A percentile compares a stretch with the other conserved stretches of the same genome.
Evolutionary conservation across 495 filamentous ascomycete genomes (phyloP).

Genomic region (Talaromyces adpressus): DNA sequence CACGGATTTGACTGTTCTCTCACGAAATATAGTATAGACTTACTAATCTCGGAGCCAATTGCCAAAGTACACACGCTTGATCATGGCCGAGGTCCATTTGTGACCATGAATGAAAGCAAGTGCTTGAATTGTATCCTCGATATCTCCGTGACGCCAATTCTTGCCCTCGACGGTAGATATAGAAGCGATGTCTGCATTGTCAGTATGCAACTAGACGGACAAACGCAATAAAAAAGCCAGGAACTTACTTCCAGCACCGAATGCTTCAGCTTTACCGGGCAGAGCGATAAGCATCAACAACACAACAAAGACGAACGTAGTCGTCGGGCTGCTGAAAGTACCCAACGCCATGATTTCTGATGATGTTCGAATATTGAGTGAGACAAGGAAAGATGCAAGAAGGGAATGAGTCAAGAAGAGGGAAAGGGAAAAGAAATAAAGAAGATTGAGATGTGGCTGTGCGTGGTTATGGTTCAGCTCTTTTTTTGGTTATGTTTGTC

Average conservation of each 20-base stretch:
- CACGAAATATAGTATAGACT: conserved; percentile 7
- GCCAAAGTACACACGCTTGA: conserved; percentile 90
- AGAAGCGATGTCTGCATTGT: conserved; percentile 63
- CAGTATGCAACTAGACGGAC: no score
- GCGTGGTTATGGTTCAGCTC: background rate
- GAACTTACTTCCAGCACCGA: conserved; percentile 73
- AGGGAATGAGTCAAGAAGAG: background rate
- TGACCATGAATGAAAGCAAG: conserved; percentile 81
- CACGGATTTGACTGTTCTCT: background rate
- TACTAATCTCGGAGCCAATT: conserved; percentile 45
- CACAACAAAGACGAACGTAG: conserved; percentile 48
- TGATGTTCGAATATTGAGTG: background rate
- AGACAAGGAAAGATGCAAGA: background rate
- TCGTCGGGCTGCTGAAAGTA: conserved; percentile 20
- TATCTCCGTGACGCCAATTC: conserved; percentile 97
- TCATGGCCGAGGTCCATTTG: conserved; percentile 89
- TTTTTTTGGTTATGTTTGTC: background rate
- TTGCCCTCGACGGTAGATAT: conserved; percentile 89
- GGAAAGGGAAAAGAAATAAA: conserved; percentile 3
- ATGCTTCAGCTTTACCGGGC: conserved; percentile 52
- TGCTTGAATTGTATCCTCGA: conserved; percentile 88
- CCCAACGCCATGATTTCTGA: conserved; percentile 21
- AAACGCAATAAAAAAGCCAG: no score
- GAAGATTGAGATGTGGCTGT: background rate
- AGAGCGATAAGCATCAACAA: conserved; percentile 50